These are phyloP conservation scores for Apiotrichum montevideense DNA, from an alignment of 1,284 basidiomycete species.

Conservation along the genomic window DNA sequence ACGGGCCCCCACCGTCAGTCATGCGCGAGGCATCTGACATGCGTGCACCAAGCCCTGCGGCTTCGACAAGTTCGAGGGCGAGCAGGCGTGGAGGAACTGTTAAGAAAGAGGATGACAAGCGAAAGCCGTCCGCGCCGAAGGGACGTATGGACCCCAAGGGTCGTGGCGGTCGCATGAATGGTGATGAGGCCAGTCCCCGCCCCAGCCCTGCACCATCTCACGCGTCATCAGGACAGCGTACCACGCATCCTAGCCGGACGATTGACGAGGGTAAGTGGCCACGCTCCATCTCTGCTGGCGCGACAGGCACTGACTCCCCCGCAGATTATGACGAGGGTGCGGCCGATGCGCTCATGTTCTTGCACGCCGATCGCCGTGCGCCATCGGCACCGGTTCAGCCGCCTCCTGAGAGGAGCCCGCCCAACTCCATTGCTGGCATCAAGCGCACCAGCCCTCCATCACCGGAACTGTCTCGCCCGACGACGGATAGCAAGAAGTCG, in stretches of 20 bases:
- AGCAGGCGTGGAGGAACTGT: constrained; percentile 3
- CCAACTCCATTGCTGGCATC: constrained; percentile 11
- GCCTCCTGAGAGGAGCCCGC: constrained; percentile 6
- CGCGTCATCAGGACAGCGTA: not conserved
- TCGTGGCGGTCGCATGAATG: not conserved
- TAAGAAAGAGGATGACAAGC: constrained; percentile 11
- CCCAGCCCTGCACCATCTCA: constrained; percentile 12
- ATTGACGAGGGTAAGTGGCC: not conserved
- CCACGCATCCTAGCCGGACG: not conserved
- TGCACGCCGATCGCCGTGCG: constrained; percentile 36
- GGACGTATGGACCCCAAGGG: constrained; percentile 1
- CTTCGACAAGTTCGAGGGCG: constrained; percentile 27
- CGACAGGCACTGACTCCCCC: too few relatives aligned
- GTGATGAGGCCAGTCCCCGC: constrained; percentile 12
- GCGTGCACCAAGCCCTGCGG: constrained; percentile 35
- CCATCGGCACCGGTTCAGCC: constrained; percentile 12
- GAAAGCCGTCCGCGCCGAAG: not conserved
- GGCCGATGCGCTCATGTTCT: constrained; percentile 44
- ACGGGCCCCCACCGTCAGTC: constrained; percentile 10
- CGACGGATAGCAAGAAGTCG: constrained; percentile 23
- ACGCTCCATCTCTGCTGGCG: not conserved
- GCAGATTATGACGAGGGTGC: constrained; percentile 46
- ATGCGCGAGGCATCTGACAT: constrained; percentile 16
- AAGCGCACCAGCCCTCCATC: constrained; percentile 31
- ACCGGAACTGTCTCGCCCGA: constrained; percentile 18